A percentile compares a stretch with the other conserved stretches of the same genome.
Conservation (phyloP, 257 asterid genomes). For the Nicotiana attenuata region DNA sequence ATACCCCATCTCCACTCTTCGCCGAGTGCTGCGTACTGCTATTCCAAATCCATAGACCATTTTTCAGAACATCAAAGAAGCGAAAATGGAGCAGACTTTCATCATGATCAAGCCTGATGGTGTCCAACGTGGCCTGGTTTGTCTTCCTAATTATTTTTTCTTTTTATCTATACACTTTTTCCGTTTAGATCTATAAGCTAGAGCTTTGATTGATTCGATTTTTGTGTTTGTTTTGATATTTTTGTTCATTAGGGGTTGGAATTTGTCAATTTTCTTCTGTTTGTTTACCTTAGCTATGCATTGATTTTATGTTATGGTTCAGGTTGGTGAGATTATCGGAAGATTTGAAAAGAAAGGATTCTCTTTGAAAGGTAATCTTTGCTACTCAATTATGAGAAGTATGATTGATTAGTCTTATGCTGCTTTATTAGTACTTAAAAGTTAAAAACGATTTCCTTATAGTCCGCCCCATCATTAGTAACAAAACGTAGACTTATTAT, state of each 20-base stretch:
- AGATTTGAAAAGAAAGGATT: conserved; percentile 95
- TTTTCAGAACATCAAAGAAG: neutral
- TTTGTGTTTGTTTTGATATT: neutral
- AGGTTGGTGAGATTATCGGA: conserved; percentile 92
- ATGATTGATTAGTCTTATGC: neutral
- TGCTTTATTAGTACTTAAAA: neutral
- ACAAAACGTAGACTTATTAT: neutral
- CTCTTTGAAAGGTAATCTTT: conserved; percentile 66
- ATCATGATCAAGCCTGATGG: conserved; percentile 99
- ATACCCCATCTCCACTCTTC: neutral
- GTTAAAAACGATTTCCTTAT: neutral
- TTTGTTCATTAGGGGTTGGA: neutral
- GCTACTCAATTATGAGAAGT: neutral
- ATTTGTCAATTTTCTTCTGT: neutral
- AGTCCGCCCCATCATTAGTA: neutral
- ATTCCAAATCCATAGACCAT: neutral
- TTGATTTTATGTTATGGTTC: conserved; percentile 21
- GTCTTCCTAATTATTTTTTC: neutral
- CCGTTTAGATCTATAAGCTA: neutral
- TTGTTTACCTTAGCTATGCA: neutral
- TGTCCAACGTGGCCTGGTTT: conserved; percentile 90
- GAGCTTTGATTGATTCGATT: neutral
- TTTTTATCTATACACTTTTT: neutral
- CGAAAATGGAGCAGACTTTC: conserved; percentile 88
- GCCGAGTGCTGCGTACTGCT: neutral